Evolutionary conservation across 768 basidiomycete species (phyloP), one percentile per base, ranked within the genome.

Genomic region (Lyophyllum semitale): DNA sequence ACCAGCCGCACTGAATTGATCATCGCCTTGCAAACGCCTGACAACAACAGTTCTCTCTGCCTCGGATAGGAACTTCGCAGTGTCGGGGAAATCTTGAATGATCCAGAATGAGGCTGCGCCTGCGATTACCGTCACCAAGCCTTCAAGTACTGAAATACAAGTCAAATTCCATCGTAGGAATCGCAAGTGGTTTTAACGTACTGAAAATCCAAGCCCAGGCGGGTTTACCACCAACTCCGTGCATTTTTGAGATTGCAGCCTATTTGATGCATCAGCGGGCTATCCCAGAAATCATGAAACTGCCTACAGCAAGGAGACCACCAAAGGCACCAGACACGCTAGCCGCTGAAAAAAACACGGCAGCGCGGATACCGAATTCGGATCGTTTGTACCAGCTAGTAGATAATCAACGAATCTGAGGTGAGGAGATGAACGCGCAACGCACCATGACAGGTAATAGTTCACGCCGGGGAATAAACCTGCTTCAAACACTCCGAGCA

Each of bases 271-370:
- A 47, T 17, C 26, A 22, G 15, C 23, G 8, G 20, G 13, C 22
- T 11, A 11, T 25, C 22, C 12, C 9, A 9, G 78, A 55, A 25
- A 74, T 73, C 18, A 15, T 32, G 9, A 26, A 8, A 71, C 68
- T 38, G 57, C 72, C 38, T 63, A 88, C 88, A 32, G 88, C 87
- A 45, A 91, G 81, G 18, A 90, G 72, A 47, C 88, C 88, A 50
- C 88, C 88, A 59, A 92, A 92, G 20, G 90, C 89, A n/a, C 91
- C 92, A 2, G 89, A 85, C 0, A 89, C 81, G 2, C 88, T 91
- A 0, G 91, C 90, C 3, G 91, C 87, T 0, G 84, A 83, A 72
- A 89, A 91, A 72, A 90, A 91, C 26, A 90, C 63, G 0, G 87
- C 84, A 23, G 84, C 79, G 8, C 77, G 61, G 70, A 85, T 74